Evolutionary conservation across 2,329 filamentous ascomycete genomes (phyloP).

Genomic region (Alternaria burnsii): DNA sequence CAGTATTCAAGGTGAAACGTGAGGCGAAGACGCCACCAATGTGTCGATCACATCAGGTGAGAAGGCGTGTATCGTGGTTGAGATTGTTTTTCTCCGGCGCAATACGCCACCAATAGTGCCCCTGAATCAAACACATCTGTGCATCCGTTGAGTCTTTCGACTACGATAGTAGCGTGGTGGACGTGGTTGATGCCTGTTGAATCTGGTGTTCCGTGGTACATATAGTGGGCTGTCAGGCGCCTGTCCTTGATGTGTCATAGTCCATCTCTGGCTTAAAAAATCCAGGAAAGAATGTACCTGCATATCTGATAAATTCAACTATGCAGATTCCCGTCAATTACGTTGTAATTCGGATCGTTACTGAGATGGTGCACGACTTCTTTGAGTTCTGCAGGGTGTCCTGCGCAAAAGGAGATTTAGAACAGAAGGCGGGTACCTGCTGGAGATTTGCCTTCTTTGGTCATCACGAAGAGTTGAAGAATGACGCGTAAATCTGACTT

Average conservation of each 20-base stretch:
- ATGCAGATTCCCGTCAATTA: neutral
- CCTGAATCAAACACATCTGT: neutral
- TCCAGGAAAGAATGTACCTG: constrained; percentile 3
- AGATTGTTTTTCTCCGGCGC: neutral
- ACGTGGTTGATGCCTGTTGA: constrained; percentile 5
- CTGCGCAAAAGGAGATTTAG: neutral
- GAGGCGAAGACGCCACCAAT: constrained; percentile 6
- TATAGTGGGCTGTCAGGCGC: neutral
- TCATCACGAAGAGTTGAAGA: neutral
- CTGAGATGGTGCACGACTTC: neutral
- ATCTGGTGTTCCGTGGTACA: neutral
- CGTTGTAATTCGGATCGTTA: neutral
- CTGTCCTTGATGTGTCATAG: neutral
- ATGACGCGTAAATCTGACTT: neutral
- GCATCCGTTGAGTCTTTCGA: neutral
- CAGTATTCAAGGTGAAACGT: neutral
- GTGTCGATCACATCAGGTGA: neutral
- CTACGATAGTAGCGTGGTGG: neutral
- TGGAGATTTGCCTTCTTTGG: neutral
- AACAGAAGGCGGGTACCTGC: neutral
- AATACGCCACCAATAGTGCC: neutral
- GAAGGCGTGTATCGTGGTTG: neutral
- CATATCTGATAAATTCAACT: neutral
- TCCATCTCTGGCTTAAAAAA: neutral
- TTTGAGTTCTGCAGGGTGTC: neutral